These are phyloP conservation scores for Neofusicoccum kwambonambiense DNA, from an alignment of 2,329 filamentous ascomycete species.

Conservation along the genomic window DNA sequence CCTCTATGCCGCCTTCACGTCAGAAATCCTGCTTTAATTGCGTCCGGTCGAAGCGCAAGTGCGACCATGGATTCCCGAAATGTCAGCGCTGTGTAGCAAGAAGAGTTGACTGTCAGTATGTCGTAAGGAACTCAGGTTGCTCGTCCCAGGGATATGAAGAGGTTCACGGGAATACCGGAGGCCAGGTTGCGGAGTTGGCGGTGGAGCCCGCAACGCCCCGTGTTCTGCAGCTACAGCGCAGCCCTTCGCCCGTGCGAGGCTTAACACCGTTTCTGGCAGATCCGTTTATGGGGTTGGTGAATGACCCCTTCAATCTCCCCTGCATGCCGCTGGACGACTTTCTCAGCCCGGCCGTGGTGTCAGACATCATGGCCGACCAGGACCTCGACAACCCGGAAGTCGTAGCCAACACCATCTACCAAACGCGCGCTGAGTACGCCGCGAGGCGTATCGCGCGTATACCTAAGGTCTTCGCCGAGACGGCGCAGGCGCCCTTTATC, in stretches of 20 bases:
- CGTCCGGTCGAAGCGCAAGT: constrained; percentile 22
- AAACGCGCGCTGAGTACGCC: constrained; percentile 17
- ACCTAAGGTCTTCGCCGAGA: constrained; percentile 21
- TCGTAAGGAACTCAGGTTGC: too few relatives aligned
- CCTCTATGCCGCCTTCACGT: constrained; percentile 15
- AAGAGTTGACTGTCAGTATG: constrained; percentile 18
- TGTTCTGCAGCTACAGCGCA: background rate
- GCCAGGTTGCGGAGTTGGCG: background rate
- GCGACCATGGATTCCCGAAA: constrained; percentile 20
- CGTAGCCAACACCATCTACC: background rate
- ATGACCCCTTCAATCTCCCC: constrained; percentile 21
- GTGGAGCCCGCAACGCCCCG: background rate
- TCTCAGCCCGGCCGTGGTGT: background rate
- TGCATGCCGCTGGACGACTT: background rate
- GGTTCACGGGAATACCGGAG: too few relatives aligned
- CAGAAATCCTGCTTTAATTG: constrained; percentile 23
- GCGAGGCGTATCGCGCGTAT: constrained; percentile 6
- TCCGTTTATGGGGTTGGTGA: constrained; percentile 18
- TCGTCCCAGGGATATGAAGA: too few relatives aligned
- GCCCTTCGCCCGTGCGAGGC: background rate
- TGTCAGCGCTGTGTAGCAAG: constrained; percentile 23
- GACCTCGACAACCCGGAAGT: background rate
- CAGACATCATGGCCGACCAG: constrained; percentile 1
- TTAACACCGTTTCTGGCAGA: constrained; percentile 7
- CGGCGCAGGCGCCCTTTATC: constrained; percentile 22